A percentile compares a stretch with the other conserved stretches of the same genome.
These are phyloP conservation scores for Inga leiocalycina DNA, from an alignment of 306 rosid species.

Conservation along the genomic window DNA sequence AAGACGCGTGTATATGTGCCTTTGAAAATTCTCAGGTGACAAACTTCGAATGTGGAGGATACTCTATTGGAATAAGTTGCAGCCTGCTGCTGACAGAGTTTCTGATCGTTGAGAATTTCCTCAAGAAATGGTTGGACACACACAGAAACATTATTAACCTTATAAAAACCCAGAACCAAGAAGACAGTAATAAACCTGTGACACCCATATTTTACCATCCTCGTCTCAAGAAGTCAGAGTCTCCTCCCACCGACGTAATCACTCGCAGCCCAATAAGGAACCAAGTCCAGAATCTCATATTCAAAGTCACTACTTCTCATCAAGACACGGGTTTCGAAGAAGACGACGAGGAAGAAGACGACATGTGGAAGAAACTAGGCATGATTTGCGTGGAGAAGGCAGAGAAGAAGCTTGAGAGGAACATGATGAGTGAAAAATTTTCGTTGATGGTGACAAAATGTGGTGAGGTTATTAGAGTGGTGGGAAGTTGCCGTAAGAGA, in stretches of 20 bases:
- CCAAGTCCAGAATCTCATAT: constrained; percentile 14
- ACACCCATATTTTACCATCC: constrained; percentile 39
- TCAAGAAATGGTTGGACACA: constrained; percentile 50
- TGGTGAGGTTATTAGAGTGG: constrained; percentile 14
- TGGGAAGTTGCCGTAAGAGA: constrained; percentile 23
- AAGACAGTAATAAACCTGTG: not conserved
- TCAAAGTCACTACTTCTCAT: constrained; percentile 21
- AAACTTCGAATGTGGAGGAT: constrained; percentile 54
- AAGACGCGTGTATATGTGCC: not conserved
- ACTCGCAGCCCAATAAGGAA: constrained; percentile 15
- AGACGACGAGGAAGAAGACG: not conserved
- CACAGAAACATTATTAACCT: constrained; percentile 33
- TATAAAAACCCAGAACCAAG: constrained; percentile 6
- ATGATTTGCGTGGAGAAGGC: constrained; percentile 46
- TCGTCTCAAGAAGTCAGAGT: not conserved
- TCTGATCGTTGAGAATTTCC: constrained; percentile 40
- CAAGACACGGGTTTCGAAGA: not conserved
- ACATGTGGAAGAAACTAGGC: constrained; percentile 23
- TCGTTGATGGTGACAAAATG: constrained; percentile 34
- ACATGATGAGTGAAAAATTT: constrained; percentile 5
- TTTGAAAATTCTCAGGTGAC: constrained; percentile 43
- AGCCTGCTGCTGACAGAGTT: constrained; percentile 51
- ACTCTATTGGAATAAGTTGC: constrained; percentile 53
- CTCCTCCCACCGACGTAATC: constrained; percentile 6
- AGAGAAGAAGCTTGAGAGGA: constrained; percentile 29